These are phyloP conservation scores for Wilcoxina mikolae DNA, from an alignment of 495 filamentous ascomycete species.

Conservation along the genomic window DNA sequence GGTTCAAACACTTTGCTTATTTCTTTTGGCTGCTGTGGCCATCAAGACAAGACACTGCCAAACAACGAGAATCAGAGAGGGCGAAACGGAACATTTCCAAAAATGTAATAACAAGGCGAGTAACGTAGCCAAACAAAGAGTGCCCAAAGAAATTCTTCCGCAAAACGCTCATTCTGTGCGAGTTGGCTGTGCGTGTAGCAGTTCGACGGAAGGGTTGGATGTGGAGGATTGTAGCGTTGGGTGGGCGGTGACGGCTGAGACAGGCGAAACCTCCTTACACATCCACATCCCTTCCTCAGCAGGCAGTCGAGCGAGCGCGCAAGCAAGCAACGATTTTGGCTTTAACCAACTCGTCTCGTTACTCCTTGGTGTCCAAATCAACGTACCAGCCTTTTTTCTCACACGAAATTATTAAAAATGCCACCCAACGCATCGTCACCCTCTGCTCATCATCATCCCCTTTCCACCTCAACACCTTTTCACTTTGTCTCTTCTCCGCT, in stretches of 20 bases:
- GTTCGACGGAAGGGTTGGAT: not conserved
- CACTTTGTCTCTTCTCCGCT: too few species aligned
- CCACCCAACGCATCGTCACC: not conserved
- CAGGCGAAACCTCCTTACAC: not conserved
- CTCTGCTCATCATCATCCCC: not conserved
- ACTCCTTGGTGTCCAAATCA: not conserved
- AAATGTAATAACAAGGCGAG: too few species aligned
- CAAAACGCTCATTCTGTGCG: not conserved
- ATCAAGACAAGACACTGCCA: too few species aligned
- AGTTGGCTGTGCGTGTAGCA: not conserved
- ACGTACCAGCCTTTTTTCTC: conserved; percentile 1
- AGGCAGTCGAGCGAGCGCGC: not conserved
- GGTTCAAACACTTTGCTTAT: too few species aligned
- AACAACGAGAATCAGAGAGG: too few species aligned
- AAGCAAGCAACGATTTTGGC: not conserved
- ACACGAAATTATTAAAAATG: not conserved
- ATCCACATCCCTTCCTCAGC: not conserved
- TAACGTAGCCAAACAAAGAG: too few species aligned
- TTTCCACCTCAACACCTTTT: too few species aligned
- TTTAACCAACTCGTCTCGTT: conserved; percentile 1
- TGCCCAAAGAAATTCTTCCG: too few species aligned
- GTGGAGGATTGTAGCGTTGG: not conserved
- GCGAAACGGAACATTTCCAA: too few species aligned
- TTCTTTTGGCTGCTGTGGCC: too few species aligned
- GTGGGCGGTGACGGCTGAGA: not conserved